These are phyloP conservation scores for Hyaloscypha finlandica DNA, from an alignment of 495 filamentous ascomycete genomes.

Conservation along the genomic window DNA sequence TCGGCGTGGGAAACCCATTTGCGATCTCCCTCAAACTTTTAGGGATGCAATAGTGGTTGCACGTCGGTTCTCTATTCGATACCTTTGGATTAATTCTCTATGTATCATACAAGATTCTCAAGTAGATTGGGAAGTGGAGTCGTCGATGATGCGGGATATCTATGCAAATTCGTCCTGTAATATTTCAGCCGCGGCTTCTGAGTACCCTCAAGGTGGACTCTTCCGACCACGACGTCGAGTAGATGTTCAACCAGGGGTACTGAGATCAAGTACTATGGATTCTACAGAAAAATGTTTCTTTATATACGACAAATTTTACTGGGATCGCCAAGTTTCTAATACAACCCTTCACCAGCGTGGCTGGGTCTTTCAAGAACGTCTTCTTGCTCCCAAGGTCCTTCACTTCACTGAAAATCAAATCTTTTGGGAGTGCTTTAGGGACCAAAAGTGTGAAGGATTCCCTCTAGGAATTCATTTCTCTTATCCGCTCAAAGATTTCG, in stretches of 20 bases:
- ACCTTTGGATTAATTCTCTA: conserved; percentile 39
- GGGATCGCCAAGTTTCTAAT: conserved; percentile 1
- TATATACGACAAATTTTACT: background rate
- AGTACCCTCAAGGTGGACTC: conserved; percentile 3
- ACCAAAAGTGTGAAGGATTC: background rate
- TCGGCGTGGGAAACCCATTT: background rate
- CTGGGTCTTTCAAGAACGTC: conserved; percentile 17
- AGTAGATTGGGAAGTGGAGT: conserved; percentile 42
- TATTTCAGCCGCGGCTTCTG: conserved; percentile 11
- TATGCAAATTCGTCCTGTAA: conserved; percentile 19
- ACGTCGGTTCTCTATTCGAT: conserved; percentile 1
- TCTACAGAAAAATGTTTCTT: background rate
- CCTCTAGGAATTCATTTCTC: too few species aligned
- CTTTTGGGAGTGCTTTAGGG: background rate
- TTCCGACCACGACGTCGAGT: background rate
- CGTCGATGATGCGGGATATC: conserved; percentile 37
- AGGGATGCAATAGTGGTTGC: conserved; percentile 15
- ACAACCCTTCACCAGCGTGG: background rate
- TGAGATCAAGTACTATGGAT: background rate
- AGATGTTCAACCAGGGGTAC: background rate
- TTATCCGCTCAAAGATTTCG: too few species aligned
- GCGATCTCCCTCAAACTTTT: conserved; percentile 10
- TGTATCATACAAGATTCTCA: conserved; percentile 35
- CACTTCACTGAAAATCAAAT: conserved; percentile 6
- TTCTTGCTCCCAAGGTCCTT: background rate